Percentiles rank a stretch among this genome's conserved stretches.
These are phyloP conservation scores for Larix kaempferi DNA, from an alignment of 75 land plant genomes.

Conservation along the genomic window DNA sequence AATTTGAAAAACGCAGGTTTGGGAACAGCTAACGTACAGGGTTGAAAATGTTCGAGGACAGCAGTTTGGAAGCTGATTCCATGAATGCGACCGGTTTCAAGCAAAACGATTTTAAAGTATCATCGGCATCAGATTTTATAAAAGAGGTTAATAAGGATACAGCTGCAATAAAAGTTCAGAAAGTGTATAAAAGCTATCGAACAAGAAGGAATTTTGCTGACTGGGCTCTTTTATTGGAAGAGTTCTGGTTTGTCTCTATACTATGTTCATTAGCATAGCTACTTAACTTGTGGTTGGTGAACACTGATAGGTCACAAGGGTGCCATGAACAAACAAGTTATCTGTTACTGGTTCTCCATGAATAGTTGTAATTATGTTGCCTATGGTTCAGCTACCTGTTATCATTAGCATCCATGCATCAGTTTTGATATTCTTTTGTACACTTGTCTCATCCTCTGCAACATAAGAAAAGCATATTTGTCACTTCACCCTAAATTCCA, in stretches of 20 bases:
- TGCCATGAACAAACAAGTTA: too few species aligned
- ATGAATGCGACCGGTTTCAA: background rate
- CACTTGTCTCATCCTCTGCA: too few species aligned
- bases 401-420: too few species aligned
- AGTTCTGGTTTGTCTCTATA: conserved; percentile 44
- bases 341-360: too few species aligned
- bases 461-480: too few species aligned
- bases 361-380: too few species aligned
- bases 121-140: background rate
- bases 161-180: conserved; percentile 74
- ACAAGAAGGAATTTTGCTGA: conserved; percentile 82
- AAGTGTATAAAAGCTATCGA: conserved; percentile 77
- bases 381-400: too few species aligned
- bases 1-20: background rate
- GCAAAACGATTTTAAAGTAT: background rate
- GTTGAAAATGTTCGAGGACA: background rate
- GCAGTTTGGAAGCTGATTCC: background rate
- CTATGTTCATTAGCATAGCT: background rate
- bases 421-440: too few species aligned
- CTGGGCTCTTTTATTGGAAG: conserved; percentile 74
- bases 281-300: too few species aligned
- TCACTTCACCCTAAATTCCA: too few species aligned
- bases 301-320: too few species aligned
- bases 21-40: background rate
- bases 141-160: conserved; percentile 19